phyloP scores from a whole-genome alignment of 345 rosid genomes.

The Euphorbia tirucalli region DNA sequence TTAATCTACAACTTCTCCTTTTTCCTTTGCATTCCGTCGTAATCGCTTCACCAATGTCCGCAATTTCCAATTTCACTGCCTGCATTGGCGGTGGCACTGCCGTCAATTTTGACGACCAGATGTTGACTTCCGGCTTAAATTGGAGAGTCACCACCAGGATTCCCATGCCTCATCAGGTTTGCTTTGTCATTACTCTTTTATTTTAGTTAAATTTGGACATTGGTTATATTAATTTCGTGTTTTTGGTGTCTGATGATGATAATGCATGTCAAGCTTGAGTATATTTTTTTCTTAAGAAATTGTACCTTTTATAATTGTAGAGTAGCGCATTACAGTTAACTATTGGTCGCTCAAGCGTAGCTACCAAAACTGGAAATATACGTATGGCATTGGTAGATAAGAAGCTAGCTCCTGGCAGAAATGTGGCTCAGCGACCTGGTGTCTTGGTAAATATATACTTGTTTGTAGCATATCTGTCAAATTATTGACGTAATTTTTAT shows the following conservation, averaged over 20 bases:
- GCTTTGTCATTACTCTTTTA: neutral
- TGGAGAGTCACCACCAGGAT: constrained; percentile 7
- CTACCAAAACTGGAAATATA: constrained; percentile 17
- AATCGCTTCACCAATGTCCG: neutral
- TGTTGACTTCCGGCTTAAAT: neutral
- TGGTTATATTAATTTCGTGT: neutral
- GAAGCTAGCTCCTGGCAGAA: constrained; percentile 44
- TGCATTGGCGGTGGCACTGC: neutral
- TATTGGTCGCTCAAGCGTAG: constrained; percentile 22
- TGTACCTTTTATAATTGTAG: constrained; percentile 26
- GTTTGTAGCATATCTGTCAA: neutral
- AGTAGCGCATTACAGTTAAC: constrained; percentile 39
- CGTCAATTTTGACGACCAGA: neutral
- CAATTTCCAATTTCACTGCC: neutral
- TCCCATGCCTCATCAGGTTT: constrained; percentile 14
- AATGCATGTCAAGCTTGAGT: neutral
- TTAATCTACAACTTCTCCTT: neutral
- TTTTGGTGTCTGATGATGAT: neutral
- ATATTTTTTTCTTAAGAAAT: neutral
- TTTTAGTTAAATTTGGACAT: neutral
- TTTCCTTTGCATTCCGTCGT: too few species aligned
- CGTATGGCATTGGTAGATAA: constrained; percentile 73
- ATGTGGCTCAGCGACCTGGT: constrained; percentile 46
- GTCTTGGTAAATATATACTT: constrained; percentile 45
- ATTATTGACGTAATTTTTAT: neutral